Evolutionary conservation across 2,329 filamentous ascomycete species (phyloP), one percentile per base, ranked within the genome.

Genomic region (Ampelomyces quisqualis): DNA sequence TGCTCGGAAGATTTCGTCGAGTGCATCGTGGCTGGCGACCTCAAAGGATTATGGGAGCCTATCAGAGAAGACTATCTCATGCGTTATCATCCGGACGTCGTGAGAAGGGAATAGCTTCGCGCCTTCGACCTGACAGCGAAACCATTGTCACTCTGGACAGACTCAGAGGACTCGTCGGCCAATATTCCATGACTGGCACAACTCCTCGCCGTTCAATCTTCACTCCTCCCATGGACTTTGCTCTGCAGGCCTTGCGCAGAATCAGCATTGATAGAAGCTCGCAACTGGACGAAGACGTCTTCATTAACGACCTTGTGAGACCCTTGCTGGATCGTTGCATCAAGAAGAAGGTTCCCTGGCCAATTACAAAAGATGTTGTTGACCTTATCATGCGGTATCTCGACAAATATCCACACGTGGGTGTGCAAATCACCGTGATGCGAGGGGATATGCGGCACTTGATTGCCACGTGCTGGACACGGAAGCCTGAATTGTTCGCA

Each of bases 221-320:
- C 27, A 62, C 61, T 3, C 40, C 45, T 2, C 60, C 61, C 2
- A 65, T 66, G 62, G 18, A 45, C 2, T 65, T 64, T 37, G 53
- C 57, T 5, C 28, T 63, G 1, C 30, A 46, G 0, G 22, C 60
- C 7, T 38, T 66, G 8, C 34, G 37, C 14, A 40, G 11, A 4
- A 15, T 61, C 6, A 24, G 13, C 10, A 34, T 40, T 1, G 24
- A 47, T 5, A 37, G 43, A 13, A 36, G 38, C 9, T 10, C 19
- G 1, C 15, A 7, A 2, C 29, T 18, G 8, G 40, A 48, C 0
- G 40, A 47, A 7, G 11, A 43, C 2, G 38, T 43, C 7, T 49
- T 58, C 15, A 26, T 63, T 5, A 18, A 39, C 0, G 24, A 49
- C 8, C 41, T 64, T 3, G 50, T 55, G 5, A 29, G 45, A 20